These are phyloP conservation scores for Ajuga reptans DNA, from an alignment of 305 asterid genomes.

Conservation along the genomic window DNA sequence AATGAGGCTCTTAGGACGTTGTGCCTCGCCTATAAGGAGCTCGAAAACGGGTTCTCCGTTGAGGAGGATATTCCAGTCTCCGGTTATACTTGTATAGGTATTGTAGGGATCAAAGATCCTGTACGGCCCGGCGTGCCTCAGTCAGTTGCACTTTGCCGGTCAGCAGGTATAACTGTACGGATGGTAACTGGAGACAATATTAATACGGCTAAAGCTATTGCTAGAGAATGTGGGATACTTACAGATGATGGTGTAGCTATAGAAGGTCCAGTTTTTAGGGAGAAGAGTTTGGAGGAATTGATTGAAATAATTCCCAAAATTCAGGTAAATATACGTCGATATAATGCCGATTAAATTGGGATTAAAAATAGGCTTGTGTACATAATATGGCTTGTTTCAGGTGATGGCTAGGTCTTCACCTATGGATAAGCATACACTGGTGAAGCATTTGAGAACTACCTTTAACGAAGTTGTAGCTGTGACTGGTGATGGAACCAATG, in stretches of 20 bases:
- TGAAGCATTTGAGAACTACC: conserved; percentile 83
- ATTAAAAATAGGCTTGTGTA: background rate
- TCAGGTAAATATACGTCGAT: conserved; percentile 39
- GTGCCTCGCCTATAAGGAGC: conserved; percentile 73
- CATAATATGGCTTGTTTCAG: conserved; percentile 22
- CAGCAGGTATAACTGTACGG: conserved; percentile 81
- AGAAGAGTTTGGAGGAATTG: conserved; percentile 63
- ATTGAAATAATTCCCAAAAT: conserved; percentile 64
- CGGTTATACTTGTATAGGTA: conserved; percentile 69
- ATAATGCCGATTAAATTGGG: too few species aligned
- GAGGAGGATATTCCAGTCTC: conserved; percentile 51
- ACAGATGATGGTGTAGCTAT: conserved; percentile 82
- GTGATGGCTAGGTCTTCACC: conserved; percentile 99
- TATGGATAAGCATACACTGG: conserved; percentile 81
- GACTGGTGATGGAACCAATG: conserved; percentile 97
- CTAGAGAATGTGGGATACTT: conserved; percentile 91
- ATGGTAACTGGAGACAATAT: conserved; percentile 98
- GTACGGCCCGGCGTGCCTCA: conserved; percentile 87
- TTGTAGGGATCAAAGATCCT: conserved; percentile 91
- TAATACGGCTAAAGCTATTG: conserved; percentile 88
- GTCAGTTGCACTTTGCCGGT: conserved; percentile 79
- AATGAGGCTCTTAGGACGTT: conserved; percentile 79
- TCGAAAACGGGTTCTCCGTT: conserved; percentile 51
- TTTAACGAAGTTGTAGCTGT: conserved; percentile 95
- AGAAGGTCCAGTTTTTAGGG: conserved; percentile 88